Evolutionary conservation across 495 filamentous ascomycete species (phyloP), one percentile per base, ranked within the genome.

Genomic region (Mytilinidion resinicola): DNA sequence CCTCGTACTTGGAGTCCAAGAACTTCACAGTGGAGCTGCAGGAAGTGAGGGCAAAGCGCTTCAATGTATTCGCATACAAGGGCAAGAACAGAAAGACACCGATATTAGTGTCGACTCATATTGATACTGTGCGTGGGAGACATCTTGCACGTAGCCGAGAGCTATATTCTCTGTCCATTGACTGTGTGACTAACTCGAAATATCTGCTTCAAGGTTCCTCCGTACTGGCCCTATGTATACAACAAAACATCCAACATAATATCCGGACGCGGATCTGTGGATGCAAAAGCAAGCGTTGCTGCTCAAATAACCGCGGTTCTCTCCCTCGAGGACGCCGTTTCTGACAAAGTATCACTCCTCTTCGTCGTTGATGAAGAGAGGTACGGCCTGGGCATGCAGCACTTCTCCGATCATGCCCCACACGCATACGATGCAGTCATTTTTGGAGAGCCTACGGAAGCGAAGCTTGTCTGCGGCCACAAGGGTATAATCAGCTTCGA

Each of bases 331-430:
- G 21, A 67, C 9, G 46, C 39, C 17, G 9, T 59, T 34, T 36
- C 53, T 14, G 53, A 69, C 30, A 74, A 74, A 39, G 69, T 95
- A 3, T 85, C 83, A 43, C 79, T 97, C 8, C 81, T 96, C 25
- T 96, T 86, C 73, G 92, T 97, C 9, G 89, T 96, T 3, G 90
- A 88, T 53, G 92, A 97, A 67, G 92, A 96, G 68, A 79, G 74
- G 17, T 76, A 77, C 21, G 92, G 92, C 14, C 83, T 87, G 56
- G 92, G 92, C n/a, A 96, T 97, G 93, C 80, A 72, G 11, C 46
- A 57, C 15, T 69, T 69, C 55, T 64, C 64, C 48, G 53, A 74
- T 69, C 84, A 84, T 41, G 85, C 75, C 78, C 37, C 72, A 3
- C 60, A 73, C 30, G 69, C 70, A 43, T 84, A 82, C 74, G 77